Evolutionary conservation across 345 rosid genomes (phyloP).

Genomic region (Aegle marmelos): DNA sequence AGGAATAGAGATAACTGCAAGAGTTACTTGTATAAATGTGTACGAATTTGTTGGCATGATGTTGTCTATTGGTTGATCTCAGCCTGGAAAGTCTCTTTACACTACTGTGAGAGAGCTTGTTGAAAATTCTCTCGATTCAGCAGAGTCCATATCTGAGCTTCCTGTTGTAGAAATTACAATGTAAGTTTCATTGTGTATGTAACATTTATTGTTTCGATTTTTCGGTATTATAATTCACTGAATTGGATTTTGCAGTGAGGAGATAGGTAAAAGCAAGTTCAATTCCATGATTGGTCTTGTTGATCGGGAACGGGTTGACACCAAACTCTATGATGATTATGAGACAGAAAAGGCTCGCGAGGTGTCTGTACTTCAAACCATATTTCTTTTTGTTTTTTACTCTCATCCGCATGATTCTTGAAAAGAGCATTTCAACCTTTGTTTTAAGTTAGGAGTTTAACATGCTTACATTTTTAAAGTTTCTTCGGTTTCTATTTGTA

Average conservation of each 20-base stretch:
- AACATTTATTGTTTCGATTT: neutral
- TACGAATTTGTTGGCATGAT: neutral
- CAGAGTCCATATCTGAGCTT: constrained; percentile 89
- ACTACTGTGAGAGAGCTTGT: constrained; percentile 94
- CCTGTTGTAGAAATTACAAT: constrained; percentile 83
- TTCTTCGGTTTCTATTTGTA: neutral
- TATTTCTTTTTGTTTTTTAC: constrained; percentile 11
- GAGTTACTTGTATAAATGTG: neutral
- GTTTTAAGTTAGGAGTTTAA: neutral
- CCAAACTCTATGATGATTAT: constrained; percentile 72
- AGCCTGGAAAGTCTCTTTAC: constrained; percentile 92
- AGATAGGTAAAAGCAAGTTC: constrained; percentile 79
- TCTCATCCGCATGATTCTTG: neutral
- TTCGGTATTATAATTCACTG: neutral
- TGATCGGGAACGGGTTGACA: constrained; percentile 87
- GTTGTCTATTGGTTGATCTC: constrained; percentile 19
- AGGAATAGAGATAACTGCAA: neutral
- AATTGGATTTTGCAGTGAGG: constrained; percentile 60
- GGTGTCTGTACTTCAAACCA: constrained; percentile 38
- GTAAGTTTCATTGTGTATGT: constrained; percentile 35
- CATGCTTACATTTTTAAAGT: neutral
- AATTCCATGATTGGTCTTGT: constrained; percentile 94
- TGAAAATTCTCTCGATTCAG: constrained; percentile 92
- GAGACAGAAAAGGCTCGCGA: constrained; percentile 94
- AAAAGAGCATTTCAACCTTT: neutral